Base-by-base conservation (phyloP, 352 stramenopile genomes). In the Chrysophaeum taylorii region DNA sequence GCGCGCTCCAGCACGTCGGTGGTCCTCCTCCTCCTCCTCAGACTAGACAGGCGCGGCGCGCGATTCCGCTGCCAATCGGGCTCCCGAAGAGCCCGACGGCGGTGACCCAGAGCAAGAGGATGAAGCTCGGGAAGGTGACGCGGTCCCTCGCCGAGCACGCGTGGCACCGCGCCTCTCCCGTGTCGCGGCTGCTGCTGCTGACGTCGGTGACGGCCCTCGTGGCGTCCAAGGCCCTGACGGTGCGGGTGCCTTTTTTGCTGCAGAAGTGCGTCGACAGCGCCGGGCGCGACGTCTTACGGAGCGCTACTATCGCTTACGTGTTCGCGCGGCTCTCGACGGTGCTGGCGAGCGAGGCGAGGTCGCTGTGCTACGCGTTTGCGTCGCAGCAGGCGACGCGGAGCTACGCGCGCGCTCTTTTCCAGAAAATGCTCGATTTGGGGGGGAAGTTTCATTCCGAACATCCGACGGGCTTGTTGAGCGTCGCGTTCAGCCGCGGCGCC, bases 341-440 rank as follows among this genome's bases (percentile, higher is more conserved):
- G 41, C 7, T 9, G 2, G 5, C 36, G 41, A 43, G 37, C 33
- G 69, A 42, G 57, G 53, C 53, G 31, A 52, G 64, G 54, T 54
- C 69, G n/a, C 57, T 41, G 0, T 29, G 90, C 64, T 91, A 91
- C 72, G 79, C 85, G 21, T 87, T 75, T n/a, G 85, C 90, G 33
- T 81, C 82, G 0, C 85, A 91, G 68, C 85, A 87, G 63, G 89
- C 85, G 43, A 87, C 90, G 38, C 82, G 85, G 41, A 86, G 85
- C 64, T 85, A 91, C 21, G 85, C 85, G 29, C 78, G 86, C 45
- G 77, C 79, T 43, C 83, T 91, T 41, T 91, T 91, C 53, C 76
- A 82, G 23, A 85, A 91, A 60, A 57, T 91, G 69, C 85, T 91
- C 69, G 69, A 64, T 2, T 78, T 91, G 78, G 85, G 89, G 69